Evolutionary conservation across 176 grass and related monocot genomes (phyloP), one percentile per base, ranked within the genome.

Genomic region (Paspalum vaginatum): DNA sequence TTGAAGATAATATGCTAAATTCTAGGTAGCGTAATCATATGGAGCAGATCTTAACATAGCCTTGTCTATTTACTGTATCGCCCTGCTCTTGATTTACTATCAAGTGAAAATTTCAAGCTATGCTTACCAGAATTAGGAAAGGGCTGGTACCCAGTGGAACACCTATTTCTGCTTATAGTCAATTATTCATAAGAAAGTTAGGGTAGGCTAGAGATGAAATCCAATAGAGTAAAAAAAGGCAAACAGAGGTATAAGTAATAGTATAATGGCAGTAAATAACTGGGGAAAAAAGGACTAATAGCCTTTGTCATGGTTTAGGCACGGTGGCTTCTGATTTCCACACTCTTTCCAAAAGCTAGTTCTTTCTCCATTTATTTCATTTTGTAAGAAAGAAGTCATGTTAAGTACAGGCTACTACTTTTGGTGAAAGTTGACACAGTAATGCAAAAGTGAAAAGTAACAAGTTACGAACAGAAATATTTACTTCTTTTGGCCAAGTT

Each of bases 111-210:
- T 58, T 37, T 7, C 12, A 47, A 67, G 12, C 13, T 77, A 75
- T 68, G 64, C 40, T 70, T 71, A n/a, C 37, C 53, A 17, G 69
- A 79, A 51, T 72, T 78, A 2, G 18, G 68, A 10, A 51, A 68
- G 11, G 16, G 17, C 4, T 68, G 78, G 17, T 79, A 61, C 13
- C 65, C 16, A 59, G n/a, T 59, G 52, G 5, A 65, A 73, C 10
- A 52, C 61, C 4, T 53, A 46, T 26, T 63, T 69, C 8, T 39
- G 43, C 71, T 48, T 73, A 59, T 27, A 59, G 43, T 58, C 27
- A 42, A 11, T 66, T 66, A 43, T 66, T 66, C 9, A 5, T 5
- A 8, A 66, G 10, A 4, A 67, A 67, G 18, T 44, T 44, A 11
- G 40, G 38, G 17, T 66, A 56, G 39, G 62, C 37, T n/a, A 66